Percentiles rank a stretch among this genome's conserved stretches.
Evolutionary conservation across 1,139 yeast genomes (phyloP).

Genomic region (Blastobotrys indianensis): DNA sequence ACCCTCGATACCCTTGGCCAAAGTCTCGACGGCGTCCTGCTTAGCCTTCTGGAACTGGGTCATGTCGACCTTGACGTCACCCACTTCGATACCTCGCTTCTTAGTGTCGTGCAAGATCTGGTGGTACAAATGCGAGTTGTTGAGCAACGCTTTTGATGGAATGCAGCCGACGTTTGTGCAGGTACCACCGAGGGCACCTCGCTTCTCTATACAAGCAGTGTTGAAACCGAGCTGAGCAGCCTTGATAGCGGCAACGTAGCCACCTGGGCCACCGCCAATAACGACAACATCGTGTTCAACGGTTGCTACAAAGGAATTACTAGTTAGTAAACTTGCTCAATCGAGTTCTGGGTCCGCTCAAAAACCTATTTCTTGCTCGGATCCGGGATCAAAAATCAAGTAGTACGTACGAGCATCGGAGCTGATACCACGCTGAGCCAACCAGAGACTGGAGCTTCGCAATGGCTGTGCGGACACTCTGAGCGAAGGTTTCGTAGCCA

Average conservation of each 20-base stretch:
- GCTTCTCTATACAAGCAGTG: constrained; percentile 95
- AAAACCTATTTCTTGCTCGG: neutral
- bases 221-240: constrained; percentile 94
- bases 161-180: constrained; percentile 98
- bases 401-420: constrained; percentile 21
- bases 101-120: constrained; percentile 80
- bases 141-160: constrained; percentile 92
- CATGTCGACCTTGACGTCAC: constrained; percentile 69
- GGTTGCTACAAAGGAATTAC: too few relatives aligned
- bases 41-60: constrained; percentile 84
- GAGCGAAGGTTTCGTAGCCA: constrained; percentile 13
- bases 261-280: constrained; percentile 99
- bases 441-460: constrained; percentile 7
- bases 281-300: constrained; percentile 80
- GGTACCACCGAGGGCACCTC: constrained; percentile 96
- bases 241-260: constrained; percentile 92
- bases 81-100: constrained; percentile 85
- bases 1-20: constrained; percentile 92
- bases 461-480: constrained; percentile 13
- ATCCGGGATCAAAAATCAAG: neutral
- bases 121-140: constrained; percentile 92
- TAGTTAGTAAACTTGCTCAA: too few relatives aligned
- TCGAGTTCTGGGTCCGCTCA: neutral
- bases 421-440: constrained; percentile 22
- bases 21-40: constrained; percentile 79